Evolutionary conservation across 306 rosid genomes (phyloP).

Genomic region (Rosa rugosa): DNA sequence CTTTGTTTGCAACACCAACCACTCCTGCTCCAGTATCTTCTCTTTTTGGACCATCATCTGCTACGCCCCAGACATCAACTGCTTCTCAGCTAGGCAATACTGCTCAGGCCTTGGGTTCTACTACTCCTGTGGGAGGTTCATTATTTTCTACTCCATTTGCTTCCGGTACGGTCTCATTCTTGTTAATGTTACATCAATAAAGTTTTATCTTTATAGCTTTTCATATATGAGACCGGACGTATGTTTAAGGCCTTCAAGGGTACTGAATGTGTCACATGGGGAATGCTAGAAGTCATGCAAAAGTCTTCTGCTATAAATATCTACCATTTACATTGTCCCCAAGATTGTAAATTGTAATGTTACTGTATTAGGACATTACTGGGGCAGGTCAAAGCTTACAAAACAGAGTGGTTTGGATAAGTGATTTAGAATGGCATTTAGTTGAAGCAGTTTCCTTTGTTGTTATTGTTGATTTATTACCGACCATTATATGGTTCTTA

Average conservation of each 20-base stretch:
- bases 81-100: constrained; percentile 60
- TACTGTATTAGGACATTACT: neutral
- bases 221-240: neutral
- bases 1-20: constrained; percentile 72
- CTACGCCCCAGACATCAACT: constrained; percentile 62
- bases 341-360: neutral
- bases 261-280: neutral
- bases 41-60: constrained; percentile 60
- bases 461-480: neutral
- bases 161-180: constrained; percentile 55
- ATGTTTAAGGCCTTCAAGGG: neutral
- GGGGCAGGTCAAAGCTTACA: neutral
- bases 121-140: constrained; percentile 59
- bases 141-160: constrained; percentile 77
- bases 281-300: neutral
- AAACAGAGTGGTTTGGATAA: neutral
- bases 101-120: constrained; percentile 49
- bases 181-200: constrained; percentile 4
- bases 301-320: neutral
- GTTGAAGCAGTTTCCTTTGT: neutral
- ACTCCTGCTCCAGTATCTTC: constrained; percentile 60
- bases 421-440: neutral
- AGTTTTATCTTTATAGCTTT: neutral
- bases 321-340: neutral
- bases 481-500: neutral